Evolutionary conservation across 208 protist species (phyloP), one percentile per base, ranked within the genome.

Genomic region (Leishmania tarentolae): DNA sequence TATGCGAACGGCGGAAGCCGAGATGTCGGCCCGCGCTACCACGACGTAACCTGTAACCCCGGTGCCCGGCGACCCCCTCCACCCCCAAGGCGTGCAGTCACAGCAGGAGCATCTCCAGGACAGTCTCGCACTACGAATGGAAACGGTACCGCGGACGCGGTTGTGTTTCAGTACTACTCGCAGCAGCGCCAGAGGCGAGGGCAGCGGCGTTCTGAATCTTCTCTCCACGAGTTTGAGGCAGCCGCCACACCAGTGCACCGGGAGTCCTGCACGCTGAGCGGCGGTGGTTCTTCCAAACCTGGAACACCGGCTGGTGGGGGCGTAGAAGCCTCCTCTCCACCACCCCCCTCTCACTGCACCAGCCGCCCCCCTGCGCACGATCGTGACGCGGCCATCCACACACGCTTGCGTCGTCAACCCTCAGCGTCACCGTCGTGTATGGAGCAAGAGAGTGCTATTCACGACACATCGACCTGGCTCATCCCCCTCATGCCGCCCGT

Each of bases 131-230:
- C 74, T 13, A 37, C 56, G 53, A 66, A 63, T 31, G 37, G 24
- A 56, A 50, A 40, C 56, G 37, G 61, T 19, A 57, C 63, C 53
- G 74, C 78, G 11, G 83, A 86, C 61, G 83, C 83, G n/a, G 68
- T 86, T 52, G 83, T 59, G 31, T 86, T 80, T 59, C 83, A 82
- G 35, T 83, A 83, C 83, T 86, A 83, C 69, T 42, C 72, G 17
- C 81, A 57, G 35, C 76, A 78, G 46, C 81, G 8, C 1, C 68
- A 28, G 50, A 76, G 68, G 68, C 79, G 37, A 73, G 69, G 24
- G 42, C 69, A 81, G 53, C 37, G 21, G 35, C 59, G 28, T 17
- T 69, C 70, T 17, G 53, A 37, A 2, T 69, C 78, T 73, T 73
- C 28, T 52, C n/a, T 31, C 69, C 69, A 73, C 40, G 44, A 73